Base-by-base conservation (phyloP, 1,284 basidiomycete species). In the Malassezia nana region DNA sequence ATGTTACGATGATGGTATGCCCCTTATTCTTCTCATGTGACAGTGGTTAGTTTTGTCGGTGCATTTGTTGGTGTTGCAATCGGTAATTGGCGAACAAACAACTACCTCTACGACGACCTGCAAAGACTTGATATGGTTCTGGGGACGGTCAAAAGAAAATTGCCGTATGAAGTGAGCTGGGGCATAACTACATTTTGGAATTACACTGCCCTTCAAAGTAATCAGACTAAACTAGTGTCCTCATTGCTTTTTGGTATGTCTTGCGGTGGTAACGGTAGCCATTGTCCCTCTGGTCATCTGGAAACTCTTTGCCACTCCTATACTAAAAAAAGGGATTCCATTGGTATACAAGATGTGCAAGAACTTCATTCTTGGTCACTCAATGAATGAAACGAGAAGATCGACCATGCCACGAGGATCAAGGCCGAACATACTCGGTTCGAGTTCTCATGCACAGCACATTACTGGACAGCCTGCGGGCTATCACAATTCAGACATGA, bases 1-100 rank as follows among this genome's bases (percentile, higher is more conserved):
- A 0, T 96, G 92, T 76, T 98, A 95, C 74, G 92, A 96, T 74
- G 92, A 98, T 67, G 58, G 58, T 54, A 43, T 16, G 52, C 30
- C 12, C 20, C 12, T 9, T 18, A 20, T 3, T 16, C n/a, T n/a
- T n/a, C 46, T 33, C 15, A 30, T 29, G 8, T 54, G 3, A 43
- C 15, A 54, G 52, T 48, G 16, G 54, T 56, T 7, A 33, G 49
- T 9, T 56, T 56, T 26, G 25, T 56, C 6, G 54, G 54, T 31
- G 20, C 54, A 16, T 51, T 44, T 29, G 30, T 40, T 12, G 54
- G 54, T 18, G 54, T 56, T 16, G 25, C 29, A 6, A 18, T 56
- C 7, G 54, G 54, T 4, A 41, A 56, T n/a, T 56, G 54, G 54
- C 24, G 48, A 3, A 41, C 38, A 7, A 55, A 55, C 25, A 25